These are phyloP conservation scores for Amanita subjunquillea DNA, from an alignment of 768 basidiomycete genomes.

Conservation along the genomic window DNA sequence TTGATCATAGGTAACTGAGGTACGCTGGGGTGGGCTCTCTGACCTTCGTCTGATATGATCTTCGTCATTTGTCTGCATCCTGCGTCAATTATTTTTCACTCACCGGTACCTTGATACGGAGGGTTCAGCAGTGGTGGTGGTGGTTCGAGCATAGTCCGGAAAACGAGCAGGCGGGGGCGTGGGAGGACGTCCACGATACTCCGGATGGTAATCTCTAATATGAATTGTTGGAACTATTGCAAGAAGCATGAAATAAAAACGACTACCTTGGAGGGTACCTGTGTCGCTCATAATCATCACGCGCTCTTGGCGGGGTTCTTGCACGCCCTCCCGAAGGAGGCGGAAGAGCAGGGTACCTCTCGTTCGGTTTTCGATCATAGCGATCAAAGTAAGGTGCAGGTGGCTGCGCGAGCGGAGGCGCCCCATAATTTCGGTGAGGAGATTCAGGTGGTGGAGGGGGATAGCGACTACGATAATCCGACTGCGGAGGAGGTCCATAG, in stretches of 20 bases:
- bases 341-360: conserved; percentile 33
- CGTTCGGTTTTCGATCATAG: conserved; percentile 45
- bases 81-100: conserved; percentile 6
- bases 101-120: conserved; percentile 38
- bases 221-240: background rate
- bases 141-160: conserved; percentile 41
- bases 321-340: conserved; percentile 46
- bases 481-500: conserved; percentile 38
- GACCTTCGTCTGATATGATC: conserved; percentile 47
- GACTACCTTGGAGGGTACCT: conserved; percentile 44
- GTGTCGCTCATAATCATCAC: conserved; percentile 51
- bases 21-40: conserved; percentile 51
- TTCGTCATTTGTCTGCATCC: background rate
- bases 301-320: conserved; percentile 44
- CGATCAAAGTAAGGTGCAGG: conserved; percentile 51
- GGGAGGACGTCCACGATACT: conserved; percentile 43
- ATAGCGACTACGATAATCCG: conserved; percentile 51
- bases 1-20: conserved; percentile 38
- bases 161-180: conserved; percentile 43
- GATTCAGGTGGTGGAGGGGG: conserved; percentile 43
- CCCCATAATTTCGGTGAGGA: conserved; percentile 41
- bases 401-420: conserved; percentile 34
- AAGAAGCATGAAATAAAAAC: background rate
- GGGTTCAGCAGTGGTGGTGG: conserved; percentile 21
- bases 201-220: conserved; percentile 44